Evolutionary conservation across 176 grass and related monocot genomes (phyloP), one percentile per base, ranked within the genome.

Genomic region (bread wheat (Triticum aestivum)): DNA sequence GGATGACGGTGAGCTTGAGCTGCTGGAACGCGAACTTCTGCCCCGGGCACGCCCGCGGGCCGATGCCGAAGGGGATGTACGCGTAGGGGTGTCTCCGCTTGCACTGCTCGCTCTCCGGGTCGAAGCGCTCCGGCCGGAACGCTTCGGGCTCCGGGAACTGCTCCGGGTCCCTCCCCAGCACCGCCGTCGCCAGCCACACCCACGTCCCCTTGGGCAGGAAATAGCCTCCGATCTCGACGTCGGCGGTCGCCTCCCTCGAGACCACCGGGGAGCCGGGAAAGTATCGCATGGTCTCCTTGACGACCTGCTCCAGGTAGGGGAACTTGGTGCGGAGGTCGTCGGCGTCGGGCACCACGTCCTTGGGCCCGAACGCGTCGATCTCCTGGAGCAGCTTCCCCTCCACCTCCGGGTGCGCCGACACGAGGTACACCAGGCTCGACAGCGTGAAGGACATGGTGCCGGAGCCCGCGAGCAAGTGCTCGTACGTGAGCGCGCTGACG

Each of bases 11-110:
- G 20, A 94, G 83, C 80, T 94, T 97, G 41, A 97, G 62, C 61
- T 97, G 67, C 21, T 91, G 95, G 17, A 94, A 42, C 17, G 94
- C 5, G 54, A 97, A 97, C 34, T 82, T 94, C 74, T 97, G 88
- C 14, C 90, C 92, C 11, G 89, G 87, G 72, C 94, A 96, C 2
- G 67, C 54, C 49, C 91, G 51, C 2, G 94, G 91, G 0, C 91
- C 94, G 11, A 94, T 75, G 4, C 94, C 91, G 27, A 97, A 97
- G 5, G 94, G 94, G 47, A 94, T 94, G 90, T 86, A 89, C 0
- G 90, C 90, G 35, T 97, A 94, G 2, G 94, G 94, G 52, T 97
- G 92, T 68, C 92, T 73, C 8, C 2, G 18, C 58, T 85, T 87
- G 23, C 81, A 72, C 65, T 97, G 89, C 20, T 93, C 75, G 9